Conservation (phyloP, 441 rosid species). For the Monsonia emarginata region DNA sequence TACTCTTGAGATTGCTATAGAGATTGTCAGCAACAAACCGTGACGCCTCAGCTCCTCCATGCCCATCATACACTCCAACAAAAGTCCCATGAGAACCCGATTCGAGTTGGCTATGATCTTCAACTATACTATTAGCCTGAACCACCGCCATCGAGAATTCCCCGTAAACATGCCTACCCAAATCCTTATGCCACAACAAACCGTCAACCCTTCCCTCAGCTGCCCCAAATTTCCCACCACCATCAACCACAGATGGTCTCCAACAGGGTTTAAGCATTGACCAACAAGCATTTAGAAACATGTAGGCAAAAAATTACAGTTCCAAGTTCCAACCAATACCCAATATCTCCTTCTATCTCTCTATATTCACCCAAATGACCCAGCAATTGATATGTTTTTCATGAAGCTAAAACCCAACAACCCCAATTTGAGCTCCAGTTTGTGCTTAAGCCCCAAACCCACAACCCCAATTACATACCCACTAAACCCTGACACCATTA, state of each 20-base stretch:
- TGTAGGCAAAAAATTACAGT: not conserved
- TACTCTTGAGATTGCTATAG: constrained; percentile 57
- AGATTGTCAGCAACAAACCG: constrained; percentile 47
- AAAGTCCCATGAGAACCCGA: constrained; percentile 58
- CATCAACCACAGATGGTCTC: constrained; percentile 32
- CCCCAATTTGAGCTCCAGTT: constrained; percentile 14
- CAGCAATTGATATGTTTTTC: constrained; percentile 7
- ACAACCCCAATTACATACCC: constrained; percentile 25
- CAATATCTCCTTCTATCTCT: no score
- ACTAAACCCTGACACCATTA: constrained; percentile 21
- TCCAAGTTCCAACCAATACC: not conserved
- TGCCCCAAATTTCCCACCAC: constrained; percentile 11
- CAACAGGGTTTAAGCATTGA: constrained; percentile 63
- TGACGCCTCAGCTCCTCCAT: constrained; percentile 74
- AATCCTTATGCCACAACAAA: constrained; percentile 57
- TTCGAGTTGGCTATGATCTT: constrained; percentile 83
- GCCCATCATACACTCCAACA: constrained; percentile 81
- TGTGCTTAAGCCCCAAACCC: constrained; percentile 14
- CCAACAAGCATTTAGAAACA: constrained; percentile 8
- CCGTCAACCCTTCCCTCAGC: constrained; percentile 41
- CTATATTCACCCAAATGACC: constrained; percentile 14
- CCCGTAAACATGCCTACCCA: constrained; percentile 57
- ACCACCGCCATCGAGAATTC: constrained; percentile 72
- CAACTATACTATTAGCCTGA: constrained; percentile 62
- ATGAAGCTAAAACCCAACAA: constrained; percentile 11